These are phyloP conservation scores for Davidsoniella virescens DNA, from an alignment of 2,329 filamentous ascomycete species.

Conservation along the genomic window DNA sequence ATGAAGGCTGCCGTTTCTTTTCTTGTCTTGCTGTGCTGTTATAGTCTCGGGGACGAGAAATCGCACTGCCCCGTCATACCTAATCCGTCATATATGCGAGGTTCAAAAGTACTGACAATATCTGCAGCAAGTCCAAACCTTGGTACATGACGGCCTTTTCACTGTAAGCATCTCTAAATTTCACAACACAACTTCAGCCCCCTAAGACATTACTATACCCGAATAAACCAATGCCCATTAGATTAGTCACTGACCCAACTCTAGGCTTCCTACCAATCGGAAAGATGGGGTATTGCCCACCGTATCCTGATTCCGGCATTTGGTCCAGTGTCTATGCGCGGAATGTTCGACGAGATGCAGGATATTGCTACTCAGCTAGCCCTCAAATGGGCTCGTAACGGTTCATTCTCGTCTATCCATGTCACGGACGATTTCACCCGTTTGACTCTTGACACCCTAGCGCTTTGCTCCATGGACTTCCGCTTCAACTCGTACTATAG, in stretches of 20 bases:
- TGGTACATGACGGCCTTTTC: conserved; percentile 50
- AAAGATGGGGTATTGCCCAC: conserved; percentile 53
- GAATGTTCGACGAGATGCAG: conserved; percentile 54
- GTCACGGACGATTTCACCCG: conserved; percentile 54
- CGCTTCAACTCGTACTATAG: conserved; percentile 63
- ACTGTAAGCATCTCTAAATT: conserved; percentile 27
- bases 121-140: conserved; percentile 35
- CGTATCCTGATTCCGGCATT: conserved; percentile 51
- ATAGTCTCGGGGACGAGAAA: neutral
- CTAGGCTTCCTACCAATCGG: conserved; percentile 29
- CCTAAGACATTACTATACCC: conserved; percentile 4
- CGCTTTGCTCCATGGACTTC: conserved; percentile 53
- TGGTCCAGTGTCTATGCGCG: conserved; percentile 48
- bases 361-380: conserved; percentile 50
- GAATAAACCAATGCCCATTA: too few species aligned
- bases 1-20: conserved; percentile 6
- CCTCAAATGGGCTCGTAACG: conserved; percentile 52
- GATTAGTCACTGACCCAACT: conserved; percentile 15
- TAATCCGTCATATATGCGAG: neutral
- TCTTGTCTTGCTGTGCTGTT: neutral
- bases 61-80: too few species aligned
- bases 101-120: conserved; percentile 1
- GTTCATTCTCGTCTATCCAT: conserved; percentile 38
- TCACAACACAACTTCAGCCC: neutral
- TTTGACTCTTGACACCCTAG: conserved; percentile 56